These are phyloP conservation scores for Corchorus olitorius DNA, from an alignment of 345 rosid species.

Conservation along the genomic window DNA sequence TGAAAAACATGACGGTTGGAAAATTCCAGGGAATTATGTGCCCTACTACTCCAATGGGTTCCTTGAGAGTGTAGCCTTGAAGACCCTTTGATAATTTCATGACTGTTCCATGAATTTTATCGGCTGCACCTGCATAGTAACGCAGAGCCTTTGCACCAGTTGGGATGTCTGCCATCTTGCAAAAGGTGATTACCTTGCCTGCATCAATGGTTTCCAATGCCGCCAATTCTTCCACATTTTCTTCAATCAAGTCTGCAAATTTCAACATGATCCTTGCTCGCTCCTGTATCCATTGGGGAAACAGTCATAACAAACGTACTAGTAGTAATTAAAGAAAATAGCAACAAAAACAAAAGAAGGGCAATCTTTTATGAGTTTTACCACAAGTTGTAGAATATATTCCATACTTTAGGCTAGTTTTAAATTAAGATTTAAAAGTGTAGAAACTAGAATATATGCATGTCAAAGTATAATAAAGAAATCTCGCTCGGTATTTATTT, in stretches of 20 bases:
- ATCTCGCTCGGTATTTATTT: too few species aligned
- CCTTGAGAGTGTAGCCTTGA: slow-evolving; percentile 73
- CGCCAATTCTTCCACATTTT: slow-evolving; percentile 65
- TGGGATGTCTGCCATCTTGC: slow-evolving; percentile 63
- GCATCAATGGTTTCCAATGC: slow-evolving; percentile 67
- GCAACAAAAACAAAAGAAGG: background rate
- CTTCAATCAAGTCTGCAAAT: slow-evolving; percentile 64
- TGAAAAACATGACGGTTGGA: slow-evolving; percentile 62
- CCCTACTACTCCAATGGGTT: slow-evolving; percentile 88
- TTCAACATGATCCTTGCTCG: slow-evolving; percentile 65
- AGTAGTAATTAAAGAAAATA: background rate
- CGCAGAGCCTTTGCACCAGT: slow-evolving; percentile 35
- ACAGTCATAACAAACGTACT: too few species aligned
- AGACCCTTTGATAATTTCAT: slow-evolving; percentile 58
- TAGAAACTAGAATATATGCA: too few species aligned
- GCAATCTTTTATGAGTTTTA: too few species aligned
- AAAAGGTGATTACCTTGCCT: slow-evolving; percentile 51
- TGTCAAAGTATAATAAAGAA: too few species aligned
- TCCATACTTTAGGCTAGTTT: too few species aligned
- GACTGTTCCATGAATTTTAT: slow-evolving; percentile 81
- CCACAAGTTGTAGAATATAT: background rate
- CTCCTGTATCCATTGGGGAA: slow-evolving; percentile 39
- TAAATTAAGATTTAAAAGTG: too few species aligned
- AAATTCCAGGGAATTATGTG: slow-evolving; percentile 88
- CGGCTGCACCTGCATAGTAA: slow-evolving; percentile 88